A percentile compares a stretch with the other conserved stretches of the same genome.
Conservation (phyloP, 2,329 filamentous ascomycete species). For the Apiospora koreana region DNA sequence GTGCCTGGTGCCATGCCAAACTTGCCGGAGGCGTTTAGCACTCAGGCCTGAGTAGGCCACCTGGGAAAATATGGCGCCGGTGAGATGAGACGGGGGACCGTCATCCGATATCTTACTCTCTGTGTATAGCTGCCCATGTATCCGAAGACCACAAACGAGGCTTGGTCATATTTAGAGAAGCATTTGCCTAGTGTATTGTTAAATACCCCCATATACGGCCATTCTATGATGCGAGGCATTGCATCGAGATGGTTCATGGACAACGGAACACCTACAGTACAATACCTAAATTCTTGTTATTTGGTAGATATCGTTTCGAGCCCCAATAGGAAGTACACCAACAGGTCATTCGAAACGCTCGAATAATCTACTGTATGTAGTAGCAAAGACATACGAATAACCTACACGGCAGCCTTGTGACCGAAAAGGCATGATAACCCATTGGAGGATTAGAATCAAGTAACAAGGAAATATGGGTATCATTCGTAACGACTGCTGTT, state of each 20-base stretch:
- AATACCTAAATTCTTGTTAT: too few species aligned
- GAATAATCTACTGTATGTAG: too few species aligned
- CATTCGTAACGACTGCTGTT: not conserved
- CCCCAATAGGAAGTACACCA: too few species aligned
- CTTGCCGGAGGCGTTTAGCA: not conserved
- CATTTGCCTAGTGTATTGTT: not conserved
- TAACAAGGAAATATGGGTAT: slow-evolving; percentile 1
- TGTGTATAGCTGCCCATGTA: not conserved
- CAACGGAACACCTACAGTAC: not conserved
- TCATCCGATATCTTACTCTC: not conserved
- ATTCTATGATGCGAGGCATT: not conserved
- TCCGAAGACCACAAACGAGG: not conserved
- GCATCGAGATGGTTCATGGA: not conserved
- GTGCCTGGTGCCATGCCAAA: not conserved
- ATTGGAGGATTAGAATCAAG: too few species aligned
- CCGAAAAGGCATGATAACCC: too few species aligned
- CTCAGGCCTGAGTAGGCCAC: not conserved
- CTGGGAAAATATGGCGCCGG: not conserved
- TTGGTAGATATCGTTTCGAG: too few species aligned
- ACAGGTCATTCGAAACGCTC: too few species aligned
- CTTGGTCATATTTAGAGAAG: not conserved
- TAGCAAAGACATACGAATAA: too few species aligned
- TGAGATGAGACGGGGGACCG: not conserved
- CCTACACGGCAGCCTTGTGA: too few species aligned
- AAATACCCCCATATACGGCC: not conserved